These are phyloP conservation scores for Brassica carinata DNA, from an alignment of 345 rosid genomes.

Conservation along the genomic window DNA sequence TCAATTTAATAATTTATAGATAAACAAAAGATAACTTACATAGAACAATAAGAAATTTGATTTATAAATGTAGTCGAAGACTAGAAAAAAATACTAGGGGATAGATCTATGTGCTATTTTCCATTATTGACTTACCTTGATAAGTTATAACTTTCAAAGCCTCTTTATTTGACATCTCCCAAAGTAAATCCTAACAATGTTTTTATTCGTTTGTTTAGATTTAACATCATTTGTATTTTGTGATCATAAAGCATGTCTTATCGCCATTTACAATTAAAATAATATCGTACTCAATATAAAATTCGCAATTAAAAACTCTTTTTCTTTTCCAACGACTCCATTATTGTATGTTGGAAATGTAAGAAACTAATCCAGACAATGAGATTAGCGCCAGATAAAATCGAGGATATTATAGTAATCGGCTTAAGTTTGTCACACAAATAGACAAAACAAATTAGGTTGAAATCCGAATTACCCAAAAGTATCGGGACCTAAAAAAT, in stretches of 20 bases:
- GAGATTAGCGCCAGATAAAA: not conserved
- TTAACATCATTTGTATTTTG: not conserved
- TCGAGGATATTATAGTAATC: not conserved
- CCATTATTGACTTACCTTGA: not conserved
- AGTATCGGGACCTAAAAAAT: not conserved
- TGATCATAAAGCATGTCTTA: not conserved
- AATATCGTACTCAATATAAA: not conserved
- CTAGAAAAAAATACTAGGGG: not conserved
- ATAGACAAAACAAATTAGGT: not conserved
- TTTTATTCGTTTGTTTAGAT: not conserved
- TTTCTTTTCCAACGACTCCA: conserved; percentile 10
- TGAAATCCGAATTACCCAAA: not conserved
- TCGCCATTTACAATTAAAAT: not conserved
- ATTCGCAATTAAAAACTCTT: not conserved
- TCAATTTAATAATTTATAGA: not conserved
- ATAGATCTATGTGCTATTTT: not conserved
- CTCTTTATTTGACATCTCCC: not conserved
- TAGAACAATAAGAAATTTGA: not conserved
- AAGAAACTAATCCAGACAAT: not conserved
- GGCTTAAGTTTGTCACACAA: not conserved
- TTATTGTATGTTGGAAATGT: not conserved
- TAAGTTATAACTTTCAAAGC: not conserved
- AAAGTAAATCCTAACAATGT: not conserved
- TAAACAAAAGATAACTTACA: not conserved
- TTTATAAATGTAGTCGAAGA: not conserved